A percentile compares a stretch with the other conserved stretches of the same genome.
Conservation (phyloP, 208 protist species). For the Tritrichomonas foetus region DNA sequence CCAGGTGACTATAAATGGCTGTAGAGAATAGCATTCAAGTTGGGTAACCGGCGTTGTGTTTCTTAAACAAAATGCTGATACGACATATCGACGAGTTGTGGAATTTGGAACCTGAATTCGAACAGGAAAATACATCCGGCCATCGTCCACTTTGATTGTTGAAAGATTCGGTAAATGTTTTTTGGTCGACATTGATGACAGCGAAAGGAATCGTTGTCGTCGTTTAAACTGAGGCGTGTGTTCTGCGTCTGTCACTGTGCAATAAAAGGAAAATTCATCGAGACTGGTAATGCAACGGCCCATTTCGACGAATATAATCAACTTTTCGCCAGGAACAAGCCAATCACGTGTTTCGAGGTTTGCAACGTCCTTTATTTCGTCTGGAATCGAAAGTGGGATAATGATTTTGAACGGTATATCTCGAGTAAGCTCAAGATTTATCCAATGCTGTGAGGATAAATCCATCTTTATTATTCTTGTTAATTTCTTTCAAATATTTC, state of each 20-base stretch:
- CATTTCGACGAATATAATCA: constrained; percentile 21
- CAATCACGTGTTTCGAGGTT: not conserved
- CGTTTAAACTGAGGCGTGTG: not conserved
- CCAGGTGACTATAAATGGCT: not conserved
- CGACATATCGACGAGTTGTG: not conserved
- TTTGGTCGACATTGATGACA: not conserved
- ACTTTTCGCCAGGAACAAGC: constrained; percentile 11
- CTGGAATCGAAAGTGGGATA: not conserved
- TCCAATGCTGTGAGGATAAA: no score
- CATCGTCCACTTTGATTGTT: not conserved
- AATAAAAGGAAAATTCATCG: not conserved
- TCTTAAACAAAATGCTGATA: not conserved
- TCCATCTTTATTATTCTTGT: no score
- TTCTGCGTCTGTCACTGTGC: not conserved
- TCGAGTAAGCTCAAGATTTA: no score
- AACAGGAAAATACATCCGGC: not conserved
- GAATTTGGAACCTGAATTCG: not conserved
- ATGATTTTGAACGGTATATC: not conserved
- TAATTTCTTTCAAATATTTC: no score
- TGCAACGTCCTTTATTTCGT: not conserved
- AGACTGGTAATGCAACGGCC: not conserved
- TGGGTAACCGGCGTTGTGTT: not conserved
- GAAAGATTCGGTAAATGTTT: not conserved
- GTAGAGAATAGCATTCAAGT: not conserved
- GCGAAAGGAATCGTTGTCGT: not conserved